phyloP scores from a whole-genome alignment of 2,329 filamentous ascomycete species.

The Ophiosphaerella korrae region DNA sequence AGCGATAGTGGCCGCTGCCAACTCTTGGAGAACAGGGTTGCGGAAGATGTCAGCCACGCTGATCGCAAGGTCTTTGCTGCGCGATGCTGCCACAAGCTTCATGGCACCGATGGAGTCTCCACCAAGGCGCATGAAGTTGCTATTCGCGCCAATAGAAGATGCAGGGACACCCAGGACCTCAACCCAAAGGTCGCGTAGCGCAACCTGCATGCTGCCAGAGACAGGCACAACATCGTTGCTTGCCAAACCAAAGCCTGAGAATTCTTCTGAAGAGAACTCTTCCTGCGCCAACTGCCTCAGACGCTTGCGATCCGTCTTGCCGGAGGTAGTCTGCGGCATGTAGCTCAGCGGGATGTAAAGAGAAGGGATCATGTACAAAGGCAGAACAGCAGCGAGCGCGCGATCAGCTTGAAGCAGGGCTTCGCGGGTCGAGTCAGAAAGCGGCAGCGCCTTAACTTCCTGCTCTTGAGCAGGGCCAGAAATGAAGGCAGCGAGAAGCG shows the following conservation, averaged over 20 bases:
- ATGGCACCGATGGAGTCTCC: slow-evolving; percentile 15
- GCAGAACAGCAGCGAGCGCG: slow-evolving; percentile 28
- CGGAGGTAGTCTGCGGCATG: slow-evolving; percentile 45
- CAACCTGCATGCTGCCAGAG: background rate
- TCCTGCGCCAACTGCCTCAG: slow-evolving; percentile 6
- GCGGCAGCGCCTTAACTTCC: background rate
- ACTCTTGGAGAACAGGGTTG: slow-evolving; percentile 51
- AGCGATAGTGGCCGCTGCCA: slow-evolving; percentile 49
- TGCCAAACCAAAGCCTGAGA: no score
- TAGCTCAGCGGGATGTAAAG: slow-evolving; percentile 45
- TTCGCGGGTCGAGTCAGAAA: background rate
- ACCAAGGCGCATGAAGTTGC: slow-evolving; percentile 17
- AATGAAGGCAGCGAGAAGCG: slow-evolving; percentile 17
- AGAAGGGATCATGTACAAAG: slow-evolving; percentile 49
- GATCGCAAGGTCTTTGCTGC: slow-evolving; percentile 15
- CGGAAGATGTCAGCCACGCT: slow-evolving; percentile 48
- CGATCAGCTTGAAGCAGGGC: slow-evolving; percentile 9
- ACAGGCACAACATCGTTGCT: no score
- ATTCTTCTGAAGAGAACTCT: no score
- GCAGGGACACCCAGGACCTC: background rate
- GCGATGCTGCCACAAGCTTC: slow-evolving; percentile 10
- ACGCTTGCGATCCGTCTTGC: slow-evolving; percentile 27
- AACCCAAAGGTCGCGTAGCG: slow-evolving; percentile 11
- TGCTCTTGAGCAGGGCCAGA: slow-evolving; percentile 9
- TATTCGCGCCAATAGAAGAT: slow-evolving; percentile 9